phyloP scores from a whole-genome alignment of 2,329 filamentous ascomycete species.

The Diaporthe batatas region DNA sequence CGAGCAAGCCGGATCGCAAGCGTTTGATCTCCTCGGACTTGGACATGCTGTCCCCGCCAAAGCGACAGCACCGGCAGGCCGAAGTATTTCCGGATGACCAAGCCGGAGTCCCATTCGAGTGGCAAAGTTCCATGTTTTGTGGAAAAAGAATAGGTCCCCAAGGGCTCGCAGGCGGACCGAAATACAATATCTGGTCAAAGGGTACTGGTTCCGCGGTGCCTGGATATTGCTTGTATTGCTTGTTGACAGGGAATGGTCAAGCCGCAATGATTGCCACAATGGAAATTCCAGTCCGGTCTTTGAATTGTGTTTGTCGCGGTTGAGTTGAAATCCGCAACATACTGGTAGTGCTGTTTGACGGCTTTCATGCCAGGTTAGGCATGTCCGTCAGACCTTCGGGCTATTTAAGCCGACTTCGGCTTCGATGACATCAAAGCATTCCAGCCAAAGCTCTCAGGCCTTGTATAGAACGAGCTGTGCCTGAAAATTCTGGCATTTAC shows the following conservation, averaged over 20 bases:
- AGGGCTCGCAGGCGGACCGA: neutral
- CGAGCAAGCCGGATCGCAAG: neutral
- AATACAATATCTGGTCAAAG: neutral
- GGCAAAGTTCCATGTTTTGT: neutral
- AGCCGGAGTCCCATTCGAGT: too few relatives aligned
- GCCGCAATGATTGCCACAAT: too few relatives aligned
- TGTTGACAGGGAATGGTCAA: too few relatives aligned
- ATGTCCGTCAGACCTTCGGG: too few relatives aligned
- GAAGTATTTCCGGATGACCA: too few relatives aligned
- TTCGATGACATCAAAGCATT: slow-evolving; percentile 2
- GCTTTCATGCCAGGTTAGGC: too few relatives aligned
- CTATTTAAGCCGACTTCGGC: neutral
- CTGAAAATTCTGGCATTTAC: neutral
- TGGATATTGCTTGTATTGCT: rapidly evolving
- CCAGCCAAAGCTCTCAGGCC: neutral
- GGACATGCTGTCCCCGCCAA: neutral
- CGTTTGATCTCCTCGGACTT: neutral
- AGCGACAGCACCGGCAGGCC: neutral
- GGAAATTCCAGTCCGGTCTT: too few relatives aligned
- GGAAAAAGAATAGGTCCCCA: too few relatives aligned
- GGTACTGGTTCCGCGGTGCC: too few relatives aligned
- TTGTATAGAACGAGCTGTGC: neutral
- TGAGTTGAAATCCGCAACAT: too few relatives aligned
- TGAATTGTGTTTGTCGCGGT: rapidly evolving
- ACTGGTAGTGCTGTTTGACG: too few relatives aligned